Evolutionary conservation across 1,284 basidiomycete species (phyloP).

Genomic region (Golubevia pallescens): DNA sequence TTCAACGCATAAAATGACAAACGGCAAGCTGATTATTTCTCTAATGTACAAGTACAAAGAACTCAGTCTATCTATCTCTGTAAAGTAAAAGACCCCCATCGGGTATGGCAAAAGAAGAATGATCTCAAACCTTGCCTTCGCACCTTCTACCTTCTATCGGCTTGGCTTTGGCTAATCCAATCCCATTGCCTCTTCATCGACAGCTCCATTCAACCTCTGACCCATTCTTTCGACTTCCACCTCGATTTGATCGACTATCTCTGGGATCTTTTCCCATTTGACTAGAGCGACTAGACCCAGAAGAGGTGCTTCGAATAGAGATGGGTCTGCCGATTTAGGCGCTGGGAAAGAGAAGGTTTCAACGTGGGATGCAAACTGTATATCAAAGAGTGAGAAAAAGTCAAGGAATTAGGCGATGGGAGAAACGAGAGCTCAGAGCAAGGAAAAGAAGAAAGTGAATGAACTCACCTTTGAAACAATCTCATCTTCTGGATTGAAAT

Average conservation of each 20-base stretch:
- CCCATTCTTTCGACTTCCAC: background rate
- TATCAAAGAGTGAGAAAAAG: conserved; percentile 1
- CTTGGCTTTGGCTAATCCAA: background rate
- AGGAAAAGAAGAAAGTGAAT: background rate
- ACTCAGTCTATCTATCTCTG: too few relatives aligned
- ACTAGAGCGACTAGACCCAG: background rate
- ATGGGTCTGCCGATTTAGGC: background rate
- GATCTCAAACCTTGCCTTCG: too few relatives aligned
- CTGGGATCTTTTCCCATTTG: background rate
- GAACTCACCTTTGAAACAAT: too few relatives aligned
- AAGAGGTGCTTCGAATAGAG: background rate
- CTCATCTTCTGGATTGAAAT: too few relatives aligned
- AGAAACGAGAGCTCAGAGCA: background rate
- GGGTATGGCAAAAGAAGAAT: too few relatives aligned
- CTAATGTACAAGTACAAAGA: too few relatives aligned
- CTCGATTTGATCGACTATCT: background rate
- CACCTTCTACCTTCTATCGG: too few relatives aligned
- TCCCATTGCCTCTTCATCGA: background rate
- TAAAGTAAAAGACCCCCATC: too few relatives aligned
- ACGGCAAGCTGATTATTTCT: too few relatives aligned
- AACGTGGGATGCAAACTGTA: background rate
- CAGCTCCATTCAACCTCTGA: background rate
- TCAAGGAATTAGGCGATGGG: background rate
- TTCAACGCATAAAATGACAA: too few relatives aligned
- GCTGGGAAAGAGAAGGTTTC: background rate